Evolutionary conservation across 2,329 filamentous ascomycete species (phyloP).

Genomic region (Sarocladium kiliense): DNA sequence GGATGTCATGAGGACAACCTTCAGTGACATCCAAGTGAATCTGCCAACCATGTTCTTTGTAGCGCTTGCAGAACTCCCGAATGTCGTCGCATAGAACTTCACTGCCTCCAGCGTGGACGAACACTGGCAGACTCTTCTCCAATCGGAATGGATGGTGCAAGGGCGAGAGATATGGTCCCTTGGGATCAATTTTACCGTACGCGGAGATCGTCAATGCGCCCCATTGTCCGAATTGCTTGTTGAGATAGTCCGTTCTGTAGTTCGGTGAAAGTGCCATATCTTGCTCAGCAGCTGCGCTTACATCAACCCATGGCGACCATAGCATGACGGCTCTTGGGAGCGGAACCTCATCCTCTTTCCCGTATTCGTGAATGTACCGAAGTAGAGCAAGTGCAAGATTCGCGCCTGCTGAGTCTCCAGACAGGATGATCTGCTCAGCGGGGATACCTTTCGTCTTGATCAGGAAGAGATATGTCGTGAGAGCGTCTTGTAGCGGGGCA

Average conservation of each 20-base stretch:
- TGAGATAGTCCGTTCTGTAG: slow-evolving; percentile 17
- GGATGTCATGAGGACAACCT: slow-evolving; percentile 18
- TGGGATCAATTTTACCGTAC: slow-evolving; percentile 7
- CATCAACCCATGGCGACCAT: slow-evolving; percentile 20
- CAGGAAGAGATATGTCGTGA: slow-evolving; percentile 24
- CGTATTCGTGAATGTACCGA: slow-evolving; percentile 23
- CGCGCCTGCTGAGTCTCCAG: slow-evolving; percentile 27
- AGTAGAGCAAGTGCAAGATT: slow-evolving; percentile 25
- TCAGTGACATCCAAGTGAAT: slow-evolving; percentile 14
- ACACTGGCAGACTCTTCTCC: slow-evolving; percentile 15
- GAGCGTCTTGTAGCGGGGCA: slow-evolving; percentile 24
- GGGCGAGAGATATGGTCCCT: slow-evolving; percentile 11
- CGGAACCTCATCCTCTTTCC: slow-evolving; percentile 14
- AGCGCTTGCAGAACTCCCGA: slow-evolving; percentile 13
- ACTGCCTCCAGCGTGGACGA: slow-evolving; percentile 16
- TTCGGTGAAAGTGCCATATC: slow-evolving; percentile 17
- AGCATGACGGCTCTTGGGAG: slow-evolving; percentile 18
- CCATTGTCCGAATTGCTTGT: slow-evolving; percentile 16
- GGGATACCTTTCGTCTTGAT: slow-evolving; percentile 19
- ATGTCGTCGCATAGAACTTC: slow-evolving; percentile 19
- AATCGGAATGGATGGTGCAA: slow-evolving; percentile 15
- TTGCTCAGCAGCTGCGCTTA: slow-evolving; percentile 15
- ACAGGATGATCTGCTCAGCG: slow-evolving; percentile 22
- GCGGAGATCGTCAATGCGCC: slow-evolving; percentile 13
- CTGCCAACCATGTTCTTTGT: slow-evolving; percentile 14